Conservation (phyloP, 306 rosid species). For the Biancaea sappan region DNA sequence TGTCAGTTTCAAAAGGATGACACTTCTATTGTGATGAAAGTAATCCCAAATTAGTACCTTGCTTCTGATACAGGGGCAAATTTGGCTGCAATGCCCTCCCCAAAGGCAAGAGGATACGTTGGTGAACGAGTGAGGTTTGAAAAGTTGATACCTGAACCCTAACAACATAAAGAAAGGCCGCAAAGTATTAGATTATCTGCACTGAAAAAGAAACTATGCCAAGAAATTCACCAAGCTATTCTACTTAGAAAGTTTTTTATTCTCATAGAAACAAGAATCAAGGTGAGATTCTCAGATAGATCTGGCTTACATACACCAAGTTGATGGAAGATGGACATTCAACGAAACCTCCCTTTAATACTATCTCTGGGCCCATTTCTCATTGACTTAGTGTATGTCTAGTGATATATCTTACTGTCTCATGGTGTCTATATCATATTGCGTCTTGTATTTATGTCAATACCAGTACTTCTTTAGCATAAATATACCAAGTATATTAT, state of each 20-base stretch:
- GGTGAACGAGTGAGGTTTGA: slow-evolving; percentile 64
- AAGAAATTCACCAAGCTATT: neutral
- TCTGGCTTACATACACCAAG: neutral
- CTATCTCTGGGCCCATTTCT: neutral
- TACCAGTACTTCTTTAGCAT: too few species aligned
- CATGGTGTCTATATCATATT: too few species aligned
- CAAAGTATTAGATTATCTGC: neutral
- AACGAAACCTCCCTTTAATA: neutral
- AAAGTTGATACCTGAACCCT: slow-evolving; percentile 79
- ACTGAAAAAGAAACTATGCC: neutral
- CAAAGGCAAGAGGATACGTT: slow-evolving; percentile 70
- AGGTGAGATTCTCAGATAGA: neutral
- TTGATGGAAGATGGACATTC: neutral
- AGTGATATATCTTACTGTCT: too few species aligned
- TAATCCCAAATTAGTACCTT: slow-evolving; percentile 55
- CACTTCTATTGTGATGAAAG: neutral
- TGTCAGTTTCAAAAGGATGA: neutral
- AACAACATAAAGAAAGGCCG: slow-evolving; percentile 15
- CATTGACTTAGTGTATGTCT: neutral
- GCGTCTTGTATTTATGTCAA: too few species aligned
- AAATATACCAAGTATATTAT: neutral
- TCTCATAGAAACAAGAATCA: neutral
- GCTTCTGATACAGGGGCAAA: slow-evolving; percentile 79
- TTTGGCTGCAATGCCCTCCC: slow-evolving; percentile 61
- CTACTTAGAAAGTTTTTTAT: neutral